Evolutionary conservation across 176 grass and related monocot genomes (phyloP), one percentile per base, ranked within the genome.

Genomic region (Carex littledalei): DNA sequence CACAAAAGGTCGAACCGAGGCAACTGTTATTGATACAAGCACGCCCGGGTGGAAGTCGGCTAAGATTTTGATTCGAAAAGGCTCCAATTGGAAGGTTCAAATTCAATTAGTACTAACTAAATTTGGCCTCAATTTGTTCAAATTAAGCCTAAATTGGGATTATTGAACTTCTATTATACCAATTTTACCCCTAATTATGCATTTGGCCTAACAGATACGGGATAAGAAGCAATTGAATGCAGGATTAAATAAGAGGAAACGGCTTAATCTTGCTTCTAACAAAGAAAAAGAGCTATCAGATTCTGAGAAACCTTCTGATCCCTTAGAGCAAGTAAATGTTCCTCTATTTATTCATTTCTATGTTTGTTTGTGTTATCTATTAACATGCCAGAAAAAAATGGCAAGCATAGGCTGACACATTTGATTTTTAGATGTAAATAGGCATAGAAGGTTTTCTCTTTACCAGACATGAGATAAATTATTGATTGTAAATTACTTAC

Each of bases 11-110:
- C 85, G 54, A 86, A 94, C 88, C 0, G 90, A 99, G 39, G 91
- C 94, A 41, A 94, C 91, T 5, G 84, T 99, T n/a, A 99, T 99
- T 43, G 96, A 99, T 59, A 95, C 93, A 35, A 94, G 96, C 85
- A 87, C 78, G 34, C 60, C 88, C 4, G 90, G 90, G 1, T 99
- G 93, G 93, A 95, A 94, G 72, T 85, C 81, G 0, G 75, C 84
- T 55, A 95, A 99, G 85, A 26, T 95, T 54, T 87, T 99, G 10
- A 67, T 92, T 79, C 86, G 87, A 73, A 92, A 86, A 70, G 96
- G 90, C 7, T 8, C 56, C 56, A 39, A 45, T 54, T 90, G 87
- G 85, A 92, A 87, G 86, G 41, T 91, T 39, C 2, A 8, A 59
- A 22, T 56, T 88, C 82, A 88, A 86, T 89, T 70, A 88, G 86